phyloP scores from a whole-genome alignment of 176 grass and related monocot species.

The Aegilops longissima region DNA sequence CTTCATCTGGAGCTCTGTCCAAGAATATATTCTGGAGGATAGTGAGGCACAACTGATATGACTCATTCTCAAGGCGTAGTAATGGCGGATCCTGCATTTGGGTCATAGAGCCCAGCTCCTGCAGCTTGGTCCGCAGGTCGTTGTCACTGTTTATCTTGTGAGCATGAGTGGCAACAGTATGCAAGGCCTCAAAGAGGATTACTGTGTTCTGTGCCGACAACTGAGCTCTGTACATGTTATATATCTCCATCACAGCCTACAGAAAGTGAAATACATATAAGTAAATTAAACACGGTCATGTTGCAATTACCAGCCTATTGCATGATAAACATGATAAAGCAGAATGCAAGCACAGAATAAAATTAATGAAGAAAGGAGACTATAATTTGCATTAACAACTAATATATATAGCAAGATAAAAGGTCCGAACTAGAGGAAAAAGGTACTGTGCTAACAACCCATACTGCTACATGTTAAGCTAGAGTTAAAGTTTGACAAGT shows the following conservation, averaged over 20 bases:
- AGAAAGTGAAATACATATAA: conserved; percentile 32
- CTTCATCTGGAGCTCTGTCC: conserved; percentile 52
- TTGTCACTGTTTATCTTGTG: conserved; percentile 92
- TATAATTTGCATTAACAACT: conserved; percentile 15
- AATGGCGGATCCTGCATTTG: conserved; percentile 98
- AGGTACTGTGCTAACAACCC: background rate
- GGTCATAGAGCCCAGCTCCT: conserved; percentile 93
- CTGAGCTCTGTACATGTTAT: conserved; percentile 84
- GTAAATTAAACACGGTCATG: conserved; percentile 24
- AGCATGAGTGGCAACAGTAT: conserved; percentile 83
- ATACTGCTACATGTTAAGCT: background rate
- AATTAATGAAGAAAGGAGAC: background rate
- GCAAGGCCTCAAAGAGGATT: conserved; percentile 92
- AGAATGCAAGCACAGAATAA: background rate
- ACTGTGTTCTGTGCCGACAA: conserved; percentile 83
- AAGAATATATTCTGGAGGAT: conserved; percentile 84
- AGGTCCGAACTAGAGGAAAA: background rate
- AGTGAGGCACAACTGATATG: conserved; percentile 86
- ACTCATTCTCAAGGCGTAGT: conserved; percentile 93
- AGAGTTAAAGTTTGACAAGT: background rate
- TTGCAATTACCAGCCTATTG: background rate
- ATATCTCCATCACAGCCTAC: conserved; percentile 98
- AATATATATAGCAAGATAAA: background rate
- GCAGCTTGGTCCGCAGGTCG: conserved; percentile 84
- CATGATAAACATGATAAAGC: conserved; percentile 19